Evolutionary conservation across 495 filamentous ascomycete species (phyloP), one percentile per base, ranked within the genome.

Genomic region (Aspergillus heteromorphus): DNA sequence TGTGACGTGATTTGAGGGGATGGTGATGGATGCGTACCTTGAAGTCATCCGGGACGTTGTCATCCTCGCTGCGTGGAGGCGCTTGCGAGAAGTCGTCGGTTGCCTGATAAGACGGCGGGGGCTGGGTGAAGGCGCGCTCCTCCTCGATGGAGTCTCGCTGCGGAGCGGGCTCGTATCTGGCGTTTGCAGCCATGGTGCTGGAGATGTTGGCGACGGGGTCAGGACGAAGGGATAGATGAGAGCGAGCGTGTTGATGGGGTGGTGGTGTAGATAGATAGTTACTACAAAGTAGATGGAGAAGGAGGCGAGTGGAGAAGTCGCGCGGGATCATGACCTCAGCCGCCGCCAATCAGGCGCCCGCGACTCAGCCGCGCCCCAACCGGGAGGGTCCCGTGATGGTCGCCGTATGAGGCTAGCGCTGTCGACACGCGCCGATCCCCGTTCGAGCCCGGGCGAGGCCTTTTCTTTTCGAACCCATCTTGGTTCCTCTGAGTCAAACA

Each of bases 41-140:
- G 81, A 98, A 97, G 75, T 98, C 93, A 79, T 98, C 93, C 4
- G 93, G 93, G 41, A 98, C 67, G 60, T 91, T 86, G 67, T 96
- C 91, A 68, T 92, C 87, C 64, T 95, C 90, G 67, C 83, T 84
- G 67, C 81, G 87, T 57, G 93, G 86, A 48, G 93, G 86, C 50
- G 85, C 79, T 20, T n/a, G 71, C 56, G 49, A 36, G 25, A 48
- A 60, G n/a, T 71, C 65, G 8, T 66, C 68, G 19, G 73, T 74
- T 50, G 63, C 80, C 79, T 66, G 79, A 72, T 65, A 87, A 74
- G 59, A 89, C 6, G 93, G 93, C 57, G 93, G 93, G 59, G 92
- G 78, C 66, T 93, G 90, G 45, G 87, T 80, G 79, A 89, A 97
- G 56, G 69, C 64, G 57, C 71, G 66, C 40, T 80, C 77, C 36